Base-by-base conservation (phyloP, 2,329 filamentous ascomycete species). In the Pseudogymnoascus sp. region DNA sequence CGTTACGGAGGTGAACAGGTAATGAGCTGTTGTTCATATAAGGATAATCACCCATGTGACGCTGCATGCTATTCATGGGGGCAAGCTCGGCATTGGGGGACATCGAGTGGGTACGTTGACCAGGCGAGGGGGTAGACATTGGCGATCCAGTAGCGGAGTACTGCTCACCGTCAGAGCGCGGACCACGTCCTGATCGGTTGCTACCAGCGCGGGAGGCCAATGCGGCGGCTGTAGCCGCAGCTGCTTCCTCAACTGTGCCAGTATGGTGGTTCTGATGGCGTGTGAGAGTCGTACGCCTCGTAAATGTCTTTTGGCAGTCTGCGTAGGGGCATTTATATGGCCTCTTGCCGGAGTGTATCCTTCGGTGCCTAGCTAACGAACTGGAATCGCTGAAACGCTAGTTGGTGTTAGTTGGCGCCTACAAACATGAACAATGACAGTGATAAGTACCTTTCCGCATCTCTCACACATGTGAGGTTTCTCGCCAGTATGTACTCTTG, bases 301-400 rank as follows among this genome's bases (percentile, higher is more conserved):
- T 99, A 73, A 99, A 99, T 0, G 93, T 97, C 83, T 97, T 97
- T 74, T 97, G 93, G 76, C 95, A 99, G 75, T 97, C 93, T 65
- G 92, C 93, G 71, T 95, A 97, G 0, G 93, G 93, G 77, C 95
- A 99, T 76, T 96, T 96, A 80, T 97, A 99, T 1, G 95, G 95
- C 60, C 95, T 84, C 77, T 95, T 96, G 65, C 95, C 95, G 3
- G 91, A 96, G 74, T 99, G 95, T 65, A 97, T 97, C 68, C 95
- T 87, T 65, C 95, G 87, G 77, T 99, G 95, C 63, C 95, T 85
- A 13, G 95, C 95, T 21, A 99, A 81, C 17, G 93, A 97, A 72
- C 91, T 96, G 57, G 91, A 96, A 75, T 99, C 95, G 73, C 93
- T 96, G 73, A 99, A 99, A 10, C 91, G 91, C 93, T 96, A 72